Evolutionary conservation across 331 rosid species (phyloP), one percentile per base, ranked within the genome.

Genomic region (Quercus lobata): DNA sequence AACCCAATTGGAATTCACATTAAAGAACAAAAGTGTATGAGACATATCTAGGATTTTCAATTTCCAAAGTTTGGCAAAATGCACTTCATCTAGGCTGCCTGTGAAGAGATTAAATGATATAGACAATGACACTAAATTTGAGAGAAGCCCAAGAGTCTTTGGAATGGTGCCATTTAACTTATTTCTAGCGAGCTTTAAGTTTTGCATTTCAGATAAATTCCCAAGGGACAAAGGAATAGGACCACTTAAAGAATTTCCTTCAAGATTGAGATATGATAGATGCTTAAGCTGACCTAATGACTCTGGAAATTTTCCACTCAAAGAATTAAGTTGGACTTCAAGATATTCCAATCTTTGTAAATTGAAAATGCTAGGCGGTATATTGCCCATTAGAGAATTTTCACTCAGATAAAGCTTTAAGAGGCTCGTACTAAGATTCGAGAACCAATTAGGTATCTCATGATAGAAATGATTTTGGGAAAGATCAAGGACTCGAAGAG

Each of bases 401-500:
- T 60, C 8, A 5, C 75, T 7, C 49, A 78, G 6, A 34, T 76
- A 44, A n/a, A 84, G 82, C 25, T 76, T 52, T 2, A 55, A 68
- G 15, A 84, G 81, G 73, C 35, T 29, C 30, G 32, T 78, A 49
- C 55, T 49, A 18, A 81, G 58, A 53, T 73, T 81, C 14, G 8
- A 81, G 10, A 84, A 18, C 79, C 80, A 77, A 29, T 77, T 71
- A 58, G 75, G 62, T 22, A 84, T 52, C 71, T 76, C 72, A 44
- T 81, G 78, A 74, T 70, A 61, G 16, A 84, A 78, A 70, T 81
- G 78, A 70, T 84, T 78, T 18, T 74, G 56, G 30, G 88, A 81
- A 71, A 84, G 83, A 62, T 84, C 76, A 78, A 84, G 78, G 2
- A 84, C 76, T 74, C 70, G 69, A 73, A 84, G 81, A 81, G 44